phyloP scores from a whole-genome alignment of 1,139 yeast genomes.

The Candida sp. region DNA sequence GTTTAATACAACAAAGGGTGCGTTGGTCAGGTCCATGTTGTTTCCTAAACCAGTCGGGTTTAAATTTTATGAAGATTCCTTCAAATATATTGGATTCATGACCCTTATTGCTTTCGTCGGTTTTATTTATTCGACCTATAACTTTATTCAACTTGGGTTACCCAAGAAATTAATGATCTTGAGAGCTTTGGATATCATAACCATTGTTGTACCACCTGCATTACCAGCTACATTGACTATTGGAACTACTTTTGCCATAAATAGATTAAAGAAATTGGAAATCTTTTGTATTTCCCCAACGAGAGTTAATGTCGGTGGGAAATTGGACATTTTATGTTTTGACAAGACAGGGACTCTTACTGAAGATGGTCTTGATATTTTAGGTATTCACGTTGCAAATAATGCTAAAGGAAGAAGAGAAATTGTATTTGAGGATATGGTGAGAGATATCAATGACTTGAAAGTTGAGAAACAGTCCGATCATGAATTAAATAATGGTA shows the following conservation, averaged over 20 bases:
- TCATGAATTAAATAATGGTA: conserved; percentile 30
- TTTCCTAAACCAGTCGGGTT: conserved; percentile 95
- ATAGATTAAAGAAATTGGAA: conserved; percentile 58
- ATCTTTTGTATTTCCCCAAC: conserved; percentile 94
- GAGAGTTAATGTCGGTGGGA: conserved; percentile 92
- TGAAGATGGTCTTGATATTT: conserved; percentile 91
- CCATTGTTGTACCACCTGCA: conserved; percentile 98
- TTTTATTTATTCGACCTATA: conserved; percentile 76
- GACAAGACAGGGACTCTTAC: conserved; percentile 98
- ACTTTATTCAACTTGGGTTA: conserved; percentile 75
- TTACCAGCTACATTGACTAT: conserved; percentile 96
- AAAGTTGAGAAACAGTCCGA: conserved; percentile 3
- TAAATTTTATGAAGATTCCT: conserved; percentile 91
- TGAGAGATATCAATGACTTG: conserved; percentile 23
- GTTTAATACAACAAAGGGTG: conserved; percentile 95
- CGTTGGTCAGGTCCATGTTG: conserved; percentile 89
- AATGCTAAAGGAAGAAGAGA: conserved; percentile 51
- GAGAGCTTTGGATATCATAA: conserved; percentile 88
- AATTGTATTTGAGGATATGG: conserved; percentile 48
- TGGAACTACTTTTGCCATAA: conserved; percentile 90
- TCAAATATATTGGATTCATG: conserved; percentile 95
- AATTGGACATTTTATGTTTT: conserved; percentile 84
- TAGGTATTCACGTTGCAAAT: conserved; percentile 73
- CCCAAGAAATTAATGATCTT: conserved; percentile 68
- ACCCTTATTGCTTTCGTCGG: conserved; percentile 81